phyloP scores from a whole-genome alignment of 768 basidiomycete species.

The Boletus pseudopeckii region DNA sequence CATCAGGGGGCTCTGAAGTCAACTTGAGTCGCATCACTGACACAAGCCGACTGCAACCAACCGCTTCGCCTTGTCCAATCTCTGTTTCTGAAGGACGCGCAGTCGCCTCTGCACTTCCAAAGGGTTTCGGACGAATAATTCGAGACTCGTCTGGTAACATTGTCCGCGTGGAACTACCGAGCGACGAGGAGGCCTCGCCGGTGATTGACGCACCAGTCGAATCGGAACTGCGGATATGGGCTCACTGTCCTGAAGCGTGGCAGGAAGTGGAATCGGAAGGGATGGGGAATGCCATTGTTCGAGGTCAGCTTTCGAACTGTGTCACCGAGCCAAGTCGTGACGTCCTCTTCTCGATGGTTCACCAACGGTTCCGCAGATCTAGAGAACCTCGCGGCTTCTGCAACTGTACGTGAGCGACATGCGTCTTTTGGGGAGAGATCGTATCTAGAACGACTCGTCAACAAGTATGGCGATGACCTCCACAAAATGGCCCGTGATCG shows the following conservation, averaged over 20 bases:
- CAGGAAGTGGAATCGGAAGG: neutral
- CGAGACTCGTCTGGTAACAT: constrained; percentile 78
- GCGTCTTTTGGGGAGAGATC: constrained; percentile 65
- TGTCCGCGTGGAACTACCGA: constrained; percentile 61
- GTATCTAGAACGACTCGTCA: constrained; percentile 64
- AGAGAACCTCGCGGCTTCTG: constrained; percentile 55
- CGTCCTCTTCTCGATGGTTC: constrained; percentile 9
- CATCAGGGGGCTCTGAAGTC: constrained; percentile 67
- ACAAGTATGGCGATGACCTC: constrained; percentile 68
- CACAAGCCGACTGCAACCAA: neutral
- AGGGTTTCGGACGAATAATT: constrained; percentile 77
- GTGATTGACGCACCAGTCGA: constrained; percentile 40
- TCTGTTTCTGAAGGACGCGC: too few species aligned
- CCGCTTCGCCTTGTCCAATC: neutral
- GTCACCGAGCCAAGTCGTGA: neutral
- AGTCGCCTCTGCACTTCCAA: constrained; percentile 45
- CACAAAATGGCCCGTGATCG: constrained; percentile 77
- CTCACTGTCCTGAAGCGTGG: neutral
- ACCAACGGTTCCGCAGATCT: constrained; percentile 46
- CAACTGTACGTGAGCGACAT: constrained; percentile 51
- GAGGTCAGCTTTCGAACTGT: constrained; percentile 34
- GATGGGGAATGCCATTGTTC: constrained; percentile 5
- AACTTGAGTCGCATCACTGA: constrained; percentile 3
- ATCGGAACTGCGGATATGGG: constrained; percentile 22
- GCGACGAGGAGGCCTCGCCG: constrained; percentile 39